Base-by-base conservation (phyloP, 805 yeast species). In the Nematodospora valgi region DNA sequence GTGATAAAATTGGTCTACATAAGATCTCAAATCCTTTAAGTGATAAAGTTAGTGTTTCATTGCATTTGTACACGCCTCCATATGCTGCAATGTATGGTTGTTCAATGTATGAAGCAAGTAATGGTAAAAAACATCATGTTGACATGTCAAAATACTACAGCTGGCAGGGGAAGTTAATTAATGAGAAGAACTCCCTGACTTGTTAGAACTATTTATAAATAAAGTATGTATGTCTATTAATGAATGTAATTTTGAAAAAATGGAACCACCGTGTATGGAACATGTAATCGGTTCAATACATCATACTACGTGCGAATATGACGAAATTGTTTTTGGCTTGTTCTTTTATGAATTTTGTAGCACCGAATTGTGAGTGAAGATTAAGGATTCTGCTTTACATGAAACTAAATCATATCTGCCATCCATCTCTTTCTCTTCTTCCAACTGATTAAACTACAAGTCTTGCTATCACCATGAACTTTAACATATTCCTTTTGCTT, bases 21-120 rank as follows among this genome's bases (percentile, higher is more conserved):
- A 64, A 73, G 44, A 80, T 82, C 51, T 57, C 65, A 27, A 82
- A 82, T 51, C 70, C 69, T 6, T 45, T 43, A 24, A 30, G 60
- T 0, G 51, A 59, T 14, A 65, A 64, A 24, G 55, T 62, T 15
- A 77, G 85, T 9, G 76, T 82, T 11, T 74, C 84, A 27, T 66
- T 82, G 53, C 89, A 82, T 55, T 66, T 82, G 35, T 82, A 82
- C 59, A 80, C 88, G 5, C 88, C 89, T 5, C 87, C 89, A 6
- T 80, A 80, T 53, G 89, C 87, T 4, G 62, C 79, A 34, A 64
- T 73, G 52, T 74, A 71, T 48, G 80, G 79, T 14, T 76, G 78
- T 40, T 55, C 66, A 32, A 62, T 59, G 59, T 74, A 67, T 46
- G 82, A 77, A 46, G 68, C 68, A 25, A 55, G 50, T 22, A 64